Conservation (phyloP, 208 protist species). For the Leishmania turanica region DNA sequence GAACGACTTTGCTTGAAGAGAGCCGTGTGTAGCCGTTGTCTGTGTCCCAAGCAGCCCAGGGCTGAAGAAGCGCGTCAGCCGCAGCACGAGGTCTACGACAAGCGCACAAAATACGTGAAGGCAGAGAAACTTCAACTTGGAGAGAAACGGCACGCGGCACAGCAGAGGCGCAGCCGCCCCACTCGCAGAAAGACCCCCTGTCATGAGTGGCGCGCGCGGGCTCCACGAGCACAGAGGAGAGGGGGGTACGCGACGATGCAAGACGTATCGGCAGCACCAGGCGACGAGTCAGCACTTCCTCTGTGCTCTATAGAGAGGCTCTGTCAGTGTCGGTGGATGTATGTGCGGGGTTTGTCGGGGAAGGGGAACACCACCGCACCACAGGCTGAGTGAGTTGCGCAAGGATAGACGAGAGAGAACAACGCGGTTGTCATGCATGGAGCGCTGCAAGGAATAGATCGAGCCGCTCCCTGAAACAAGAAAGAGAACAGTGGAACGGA, state of each 20-base stretch:
- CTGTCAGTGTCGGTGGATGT: background rate
- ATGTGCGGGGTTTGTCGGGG: background rate
- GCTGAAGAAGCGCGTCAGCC: conserved; percentile 9
- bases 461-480: background rate
- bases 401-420: background rate
- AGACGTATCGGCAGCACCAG: background rate
- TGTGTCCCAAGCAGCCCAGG: background rate
- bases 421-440: background rate
- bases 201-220: background rate
- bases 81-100: conserved; percentile 17
- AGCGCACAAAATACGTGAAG: conserved; percentile 27
- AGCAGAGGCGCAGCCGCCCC: background rate
- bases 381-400: background rate
- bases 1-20: background rate
- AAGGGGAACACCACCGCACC: background rate
- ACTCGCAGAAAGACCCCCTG: background rate
- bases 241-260: background rate
- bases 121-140: conserved; percentile 34
- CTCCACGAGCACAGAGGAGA: background rate
- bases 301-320: background rate
- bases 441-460: background rate
- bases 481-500: background rate
- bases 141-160: conserved; percentile 9
- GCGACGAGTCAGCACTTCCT: background rate
- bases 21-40: conserved; percentile 11